Evolutionary conservation across 768 basidiomycete genomes (phyloP).

Genomic region (Grammothele lineata): DNA sequence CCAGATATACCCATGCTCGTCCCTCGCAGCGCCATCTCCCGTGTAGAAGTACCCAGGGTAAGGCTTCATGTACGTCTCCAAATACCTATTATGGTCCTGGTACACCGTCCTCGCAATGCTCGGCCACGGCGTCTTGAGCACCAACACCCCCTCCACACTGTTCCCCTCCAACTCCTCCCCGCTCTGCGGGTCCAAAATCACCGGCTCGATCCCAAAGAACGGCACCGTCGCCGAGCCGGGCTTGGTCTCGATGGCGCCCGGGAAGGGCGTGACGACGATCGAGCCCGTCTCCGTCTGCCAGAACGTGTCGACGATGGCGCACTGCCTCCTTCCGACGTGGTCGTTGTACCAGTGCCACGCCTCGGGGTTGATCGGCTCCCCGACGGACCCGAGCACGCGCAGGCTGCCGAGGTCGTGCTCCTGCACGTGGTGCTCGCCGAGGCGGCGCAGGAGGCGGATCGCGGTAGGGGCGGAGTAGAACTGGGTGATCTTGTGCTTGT

Average conservation of each 20-base stretch:
- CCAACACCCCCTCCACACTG: slow-evolving; percentile 88
- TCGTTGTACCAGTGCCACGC: slow-evolving; percentile 99
- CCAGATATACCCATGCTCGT: slow-evolving; percentile 97
- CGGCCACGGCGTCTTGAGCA: slow-evolving; percentile 86
- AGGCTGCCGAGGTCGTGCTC: slow-evolving; percentile 76
- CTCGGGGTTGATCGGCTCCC: slow-evolving; percentile 98
- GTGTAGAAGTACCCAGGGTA: slow-evolving; percentile 94
- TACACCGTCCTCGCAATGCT: slow-evolving; percentile 92
- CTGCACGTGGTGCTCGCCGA: slow-evolving; percentile 84
- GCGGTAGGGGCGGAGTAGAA: slow-evolving; percentile 95
- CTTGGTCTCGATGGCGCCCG: slow-evolving; percentile 94
- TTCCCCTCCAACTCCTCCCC: slow-evolving; percentile 78
- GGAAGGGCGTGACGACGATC: slow-evolving; percentile 92
- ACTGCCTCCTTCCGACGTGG: slow-evolving; percentile 81
- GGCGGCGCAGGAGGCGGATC: slow-evolving; percentile 84
- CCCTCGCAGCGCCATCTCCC: slow-evolving; percentile 95
- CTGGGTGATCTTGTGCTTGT: slow-evolving; percentile 90
- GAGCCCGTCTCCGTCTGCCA: slow-evolving; percentile 99
- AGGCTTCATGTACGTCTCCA: slow-evolving; percentile 77
- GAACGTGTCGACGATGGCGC: slow-evolving; percentile 92
- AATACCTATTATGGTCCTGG: slow-evolving; percentile 80
- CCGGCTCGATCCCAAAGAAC: slow-evolving; percentile 93
- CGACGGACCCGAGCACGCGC: slow-evolving; percentile 88
- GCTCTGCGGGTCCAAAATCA: slow-evolving; percentile 78
- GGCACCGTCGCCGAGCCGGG: slow-evolving; percentile 96